These are phyloP conservation scores for Fusarium proliferatum DNA, from an alignment of 2,329 filamentous ascomycete species.

Conservation along the genomic window DNA sequence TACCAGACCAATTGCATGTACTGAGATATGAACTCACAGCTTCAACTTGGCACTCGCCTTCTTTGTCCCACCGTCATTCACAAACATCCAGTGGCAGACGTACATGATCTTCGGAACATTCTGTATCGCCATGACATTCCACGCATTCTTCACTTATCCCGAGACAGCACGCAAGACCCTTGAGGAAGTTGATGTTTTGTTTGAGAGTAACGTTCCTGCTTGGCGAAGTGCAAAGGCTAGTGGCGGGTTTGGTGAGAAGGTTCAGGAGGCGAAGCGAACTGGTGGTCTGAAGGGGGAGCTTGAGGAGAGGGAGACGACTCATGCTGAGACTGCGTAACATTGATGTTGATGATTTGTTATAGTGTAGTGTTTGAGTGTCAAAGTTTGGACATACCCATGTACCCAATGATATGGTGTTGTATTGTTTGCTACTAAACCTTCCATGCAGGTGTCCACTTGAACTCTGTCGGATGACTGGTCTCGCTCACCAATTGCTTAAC, in stretches of 20 bases:
- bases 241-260: constrained; percentile 25
- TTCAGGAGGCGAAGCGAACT: constrained; percentile 35
- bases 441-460: too few relatives aligned
- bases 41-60: constrained; percentile 56
- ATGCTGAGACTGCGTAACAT: constrained; percentile 32
- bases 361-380: neutral
- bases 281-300: constrained; percentile 32
- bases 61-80: constrained; percentile 53
- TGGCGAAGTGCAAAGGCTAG: constrained; percentile 35
- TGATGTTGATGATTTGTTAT: neutral
- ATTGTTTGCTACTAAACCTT: too few relatives aligned
- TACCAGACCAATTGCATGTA: accelerated
- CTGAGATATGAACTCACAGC: constrained; percentile 10
- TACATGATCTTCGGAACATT: constrained; percentile 60
- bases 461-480: too few relatives aligned
- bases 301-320: constrained; percentile 30
- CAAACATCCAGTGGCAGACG: constrained; percentile 60
- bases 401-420: neutral
- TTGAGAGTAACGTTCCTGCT: constrained; percentile 37
- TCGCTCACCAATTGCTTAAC: too few relatives aligned
- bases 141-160: constrained; percentile 65
- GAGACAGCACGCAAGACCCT: constrained; percentile 58
- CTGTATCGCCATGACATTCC: constrained; percentile 55
- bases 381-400: neutral
- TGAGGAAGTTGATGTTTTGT: constrained; percentile 40